These are phyloP conservation scores for Claviceps maximensis DNA, from an alignment of 2,329 filamentous ascomycete genomes.

Conservation along the genomic window DNA sequence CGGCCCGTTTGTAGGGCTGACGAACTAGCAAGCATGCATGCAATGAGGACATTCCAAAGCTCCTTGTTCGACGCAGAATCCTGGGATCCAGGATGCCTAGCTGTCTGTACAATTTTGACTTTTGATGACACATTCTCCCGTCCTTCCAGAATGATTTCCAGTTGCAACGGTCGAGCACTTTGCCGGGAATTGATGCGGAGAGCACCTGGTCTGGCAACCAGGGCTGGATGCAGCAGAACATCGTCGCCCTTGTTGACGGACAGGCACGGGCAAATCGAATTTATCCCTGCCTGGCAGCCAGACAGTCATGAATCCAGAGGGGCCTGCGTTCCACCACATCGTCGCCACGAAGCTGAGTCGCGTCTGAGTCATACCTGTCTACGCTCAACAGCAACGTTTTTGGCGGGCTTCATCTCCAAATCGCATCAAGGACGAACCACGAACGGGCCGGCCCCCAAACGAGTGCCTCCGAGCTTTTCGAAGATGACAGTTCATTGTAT, in stretches of 20 bases:
- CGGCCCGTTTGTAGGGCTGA: constrained; percentile 8
- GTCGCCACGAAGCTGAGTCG: background rate
- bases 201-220: background rate
- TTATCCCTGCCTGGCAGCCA: background rate
- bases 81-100: constrained; percentile 4
- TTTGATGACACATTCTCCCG: constrained; percentile 1
- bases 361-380: background rate
- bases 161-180: constrained; percentile 1
- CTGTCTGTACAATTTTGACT: background rate
- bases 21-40: constrained; percentile 2
- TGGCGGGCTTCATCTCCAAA: background rate
- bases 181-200: constrained; percentile 2
- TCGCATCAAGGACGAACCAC: background rate
- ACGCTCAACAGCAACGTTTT: background rate
- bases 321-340: background rate
- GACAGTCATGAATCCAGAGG: background rate
- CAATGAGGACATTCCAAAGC: constrained; percentile 6
- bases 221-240: constrained; percentile 2
- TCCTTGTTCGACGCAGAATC: constrained; percentile 5
- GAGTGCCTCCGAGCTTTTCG: too few relatives aligned
- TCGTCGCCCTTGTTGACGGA: background rate
- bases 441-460: background rate
- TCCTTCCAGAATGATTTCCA: constrained; percentile 4
- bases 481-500: background rate
- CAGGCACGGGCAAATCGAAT: background rate